These are phyloP conservation scores for Lactifluus volemus DNA, from an alignment of 768 basidiomycete species.

Conservation along the genomic window DNA sequence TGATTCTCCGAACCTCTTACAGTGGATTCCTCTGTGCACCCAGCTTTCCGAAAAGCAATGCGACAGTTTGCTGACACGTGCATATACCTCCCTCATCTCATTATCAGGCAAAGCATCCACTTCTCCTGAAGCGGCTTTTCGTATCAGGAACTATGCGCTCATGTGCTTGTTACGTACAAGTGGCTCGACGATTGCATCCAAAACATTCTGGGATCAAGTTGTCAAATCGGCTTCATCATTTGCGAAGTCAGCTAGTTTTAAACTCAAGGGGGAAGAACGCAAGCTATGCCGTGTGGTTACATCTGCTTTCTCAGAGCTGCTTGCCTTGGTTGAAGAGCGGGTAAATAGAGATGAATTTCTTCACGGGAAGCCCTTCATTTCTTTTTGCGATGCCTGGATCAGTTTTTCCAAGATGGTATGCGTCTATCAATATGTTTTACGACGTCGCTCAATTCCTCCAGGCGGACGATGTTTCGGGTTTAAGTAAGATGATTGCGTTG, in stretches of 20 bases:
- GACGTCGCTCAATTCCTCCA: slow-evolving; percentile 21
- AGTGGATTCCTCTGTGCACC: slow-evolving; percentile 43
- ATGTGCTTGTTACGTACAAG: slow-evolving; percentile 40
- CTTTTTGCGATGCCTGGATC: slow-evolving; percentile 68
- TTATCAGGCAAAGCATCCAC: slow-evolving; percentile 12
- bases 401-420: slow-evolving; percentile 55
- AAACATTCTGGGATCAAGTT: slow-evolving; percentile 64
- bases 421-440: not conserved
- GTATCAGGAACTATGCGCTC: slow-evolving; percentile 37
- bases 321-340: slow-evolving; percentile 33
- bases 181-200: slow-evolving; percentile 38
- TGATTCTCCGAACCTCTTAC: slow-evolving; percentile 33
- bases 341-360: slow-evolving; percentile 34
- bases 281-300: slow-evolving; percentile 28
- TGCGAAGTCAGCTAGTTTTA: slow-evolving; percentile 19
- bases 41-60: slow-evolving; percentile 42
- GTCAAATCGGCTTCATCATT: slow-evolving; percentile 42
- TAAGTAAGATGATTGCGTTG: slow-evolving; percentile 9
- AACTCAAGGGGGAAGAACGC: slow-evolving; percentile 9
- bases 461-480: slow-evolving; percentile 36
- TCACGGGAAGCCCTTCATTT: slow-evolving; percentile 43
- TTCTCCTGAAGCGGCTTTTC: slow-evolving; percentile 26
- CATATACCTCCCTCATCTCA: slow-evolving; percentile 45
- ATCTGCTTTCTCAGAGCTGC: slow-evolving; percentile 35
- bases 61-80: slow-evolving; percentile 50